Base-by-base conservation (phyloP, 148 eudicot genomes). In the Cornus suecica region DNA sequence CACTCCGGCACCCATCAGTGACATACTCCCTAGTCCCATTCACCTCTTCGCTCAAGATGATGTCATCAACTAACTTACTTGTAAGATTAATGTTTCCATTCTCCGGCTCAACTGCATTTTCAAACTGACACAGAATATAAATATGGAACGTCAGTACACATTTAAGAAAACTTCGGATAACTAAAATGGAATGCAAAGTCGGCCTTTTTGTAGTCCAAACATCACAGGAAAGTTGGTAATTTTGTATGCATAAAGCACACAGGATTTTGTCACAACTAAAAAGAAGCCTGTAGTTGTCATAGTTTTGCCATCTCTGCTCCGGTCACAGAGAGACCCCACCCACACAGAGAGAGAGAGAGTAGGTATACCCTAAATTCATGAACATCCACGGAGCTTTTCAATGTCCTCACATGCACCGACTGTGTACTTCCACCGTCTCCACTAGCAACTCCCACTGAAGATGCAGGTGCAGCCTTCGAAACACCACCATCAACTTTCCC, bases 11-110 rank as follows among this genome's bases (percentile, higher is more conserved):
- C 56, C 69, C 86, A 42, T 69, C 87, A 70, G 76, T 77, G 58
- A 68, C 77, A 68, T 79, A 41, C 27, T 74, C 86, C 34, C 68
- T 78, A 23, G 90, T 88, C 76, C 86, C 95, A 76, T 75, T 86
- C 65, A 88, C 92, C 84, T 88, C 98, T 71, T 90, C 96, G 69
- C 96, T 90, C 81, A 80, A 22, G 30, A 52, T 79, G 72, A 70
- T 79, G 42, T 71, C 77, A 68, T 82, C 42, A 37, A 37, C 42
- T 37, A 5, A 37, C 37, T 32, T 32, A 8, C 37, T 32, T 32
- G 37, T 32, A 32, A 32, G 87, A n/a, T 81, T 83, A 68, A 74
- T 83, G 56, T 79, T 82, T 63, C 82, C 79, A 65, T 75, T 81
- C 13, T 67, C 74, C 11, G 75, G 76, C 72, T 79, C 90, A 16